Evolutionary conservation across 2,329 filamentous ascomycete species (phyloP), one percentile per base, ranked within the genome.

Genomic region (Aphanocladium album): DNA sequence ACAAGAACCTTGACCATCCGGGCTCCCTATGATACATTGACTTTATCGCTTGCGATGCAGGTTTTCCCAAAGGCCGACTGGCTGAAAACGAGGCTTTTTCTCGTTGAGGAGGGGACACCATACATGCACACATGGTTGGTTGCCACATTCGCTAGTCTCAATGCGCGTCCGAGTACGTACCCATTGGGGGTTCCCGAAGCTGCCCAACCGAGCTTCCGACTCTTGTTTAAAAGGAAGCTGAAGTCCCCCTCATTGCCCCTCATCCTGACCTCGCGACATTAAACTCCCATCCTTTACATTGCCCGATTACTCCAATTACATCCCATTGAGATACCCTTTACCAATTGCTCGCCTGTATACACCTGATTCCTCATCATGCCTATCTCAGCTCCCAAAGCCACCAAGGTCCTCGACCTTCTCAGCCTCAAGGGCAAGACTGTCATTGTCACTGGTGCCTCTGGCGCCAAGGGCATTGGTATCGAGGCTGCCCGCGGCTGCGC

Each of bases 341-440:
- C 23, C 30, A 27, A 41, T 27, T 23, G 17, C 47, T n/a, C 11
- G 3, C 35, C 5, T n/a, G 19, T 37, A 27, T 54, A 39, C 35
- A 3, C 19, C 19, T 19, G 12, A n/a, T 27, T 5, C 17, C 17
- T 41, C 65, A 71, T 30, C 58, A 84, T 86, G 83, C 81, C 82
- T 77, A 77, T 82, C 68, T 66, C 74, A 70, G 74, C 87, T 63
- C 85, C 87, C 68, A 73, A 83, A 69, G 76, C 84, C 64, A 77
- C 78, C 65, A 78, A 77, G 67, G 81, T 90, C 67, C 73, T 80
- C 65, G 88, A 87, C 70, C 83, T 90, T 67, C 87, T 91, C 76
- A 89, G 85, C 68, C 79, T 90, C 63, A 89, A 88, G 75, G 87
- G 87, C 67, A 88, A 88, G 74, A 89, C 89, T 55, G 84, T 89